These are phyloP conservation scores for Ophiostoma novo-ulmi DNA, from an alignment of 2,329 filamentous ascomycete genomes.

Conservation along the genomic window DNA sequence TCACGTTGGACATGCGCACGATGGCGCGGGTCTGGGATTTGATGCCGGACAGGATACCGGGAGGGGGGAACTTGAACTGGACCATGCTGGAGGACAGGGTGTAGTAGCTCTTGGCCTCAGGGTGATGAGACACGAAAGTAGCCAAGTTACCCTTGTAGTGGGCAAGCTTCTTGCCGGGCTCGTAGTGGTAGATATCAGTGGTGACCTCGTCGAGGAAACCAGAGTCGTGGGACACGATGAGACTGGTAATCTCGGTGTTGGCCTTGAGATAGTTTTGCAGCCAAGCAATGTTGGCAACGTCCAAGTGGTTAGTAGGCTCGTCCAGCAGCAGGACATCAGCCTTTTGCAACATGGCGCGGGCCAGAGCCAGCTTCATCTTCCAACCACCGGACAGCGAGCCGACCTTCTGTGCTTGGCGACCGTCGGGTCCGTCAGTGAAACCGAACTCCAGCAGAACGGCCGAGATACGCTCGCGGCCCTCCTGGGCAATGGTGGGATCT, in stretches of 20 bases:
- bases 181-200: conserved; percentile 98
- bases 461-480: conserved; percentile 75
- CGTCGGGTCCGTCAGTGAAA: conserved; percentile 84
- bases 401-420: conserved; percentile 81
- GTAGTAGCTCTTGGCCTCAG: conserved; percentile 97
- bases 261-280: conserved; percentile 89
- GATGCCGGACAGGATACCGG: conserved; percentile 88
- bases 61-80: conserved; percentile 96
- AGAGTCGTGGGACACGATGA: conserved; percentile 98
- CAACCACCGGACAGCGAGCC: conserved; percentile 95
- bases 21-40: conserved; percentile 93
- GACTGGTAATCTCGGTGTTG: conserved; percentile 92
- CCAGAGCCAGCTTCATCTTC: conserved; percentile 99
- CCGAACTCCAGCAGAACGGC: conserved; percentile 85
- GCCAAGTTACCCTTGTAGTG: conserved; percentile 79
- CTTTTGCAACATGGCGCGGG: conserved; percentile 90
- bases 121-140: conserved; percentile 80
- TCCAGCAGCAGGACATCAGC: conserved; percentile 96
- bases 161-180: conserved; percentile 86
- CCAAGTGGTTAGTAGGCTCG: conserved; percentile 98
- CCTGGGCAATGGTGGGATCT: conserved; percentile 76
- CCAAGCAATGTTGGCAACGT: conserved; percentile 95
- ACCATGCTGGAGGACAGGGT: conserved; percentile 82
- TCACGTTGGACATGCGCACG: conserved; percentile 87
- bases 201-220: conserved; percentile 95